phyloP scores from a whole-genome alignment of 202 grass and related monocot genomes.

The Sporobolus alterniflorus region DNA sequence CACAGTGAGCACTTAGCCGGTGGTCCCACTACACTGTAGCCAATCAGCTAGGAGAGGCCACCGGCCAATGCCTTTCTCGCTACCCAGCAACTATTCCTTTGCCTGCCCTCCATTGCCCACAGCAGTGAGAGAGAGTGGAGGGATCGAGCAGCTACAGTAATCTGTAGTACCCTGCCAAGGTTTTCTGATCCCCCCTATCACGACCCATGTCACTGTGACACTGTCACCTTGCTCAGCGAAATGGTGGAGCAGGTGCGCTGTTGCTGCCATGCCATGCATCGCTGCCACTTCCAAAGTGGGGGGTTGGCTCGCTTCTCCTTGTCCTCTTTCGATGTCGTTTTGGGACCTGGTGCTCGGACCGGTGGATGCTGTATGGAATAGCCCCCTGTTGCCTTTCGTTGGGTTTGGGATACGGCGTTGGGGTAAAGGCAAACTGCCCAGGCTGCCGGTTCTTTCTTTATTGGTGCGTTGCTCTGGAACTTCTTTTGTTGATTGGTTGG shows the following conservation, averaged over 20 bases:
- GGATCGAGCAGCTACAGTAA: neutral
- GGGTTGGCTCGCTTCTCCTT: neutral
- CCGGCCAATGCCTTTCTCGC: slow-evolving; percentile 20
- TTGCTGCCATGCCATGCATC: neutral
- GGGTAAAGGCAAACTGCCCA: neutral
- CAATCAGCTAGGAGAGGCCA: neutral
- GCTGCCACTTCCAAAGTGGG: slow-evolving; percentile 16
- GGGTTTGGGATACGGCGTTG: neutral
- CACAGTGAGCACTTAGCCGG: neutral
- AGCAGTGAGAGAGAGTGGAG: neutral
- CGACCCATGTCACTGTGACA: slow-evolving; percentile 59
- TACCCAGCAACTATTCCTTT: slow-evolving; percentile 27
- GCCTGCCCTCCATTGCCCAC: slow-evolving; percentile 21
- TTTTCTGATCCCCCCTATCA: slow-evolving; percentile 10
- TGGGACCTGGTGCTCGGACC: neutral
- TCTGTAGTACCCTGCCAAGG: neutral
- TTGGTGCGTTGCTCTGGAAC: neutral
- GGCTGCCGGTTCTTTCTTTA: slow-evolving; percentile 30
- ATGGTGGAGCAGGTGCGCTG: neutral
- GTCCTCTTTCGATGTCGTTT: neutral
- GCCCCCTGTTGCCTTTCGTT: neutral
- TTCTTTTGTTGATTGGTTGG: slow-evolving; percentile 13
- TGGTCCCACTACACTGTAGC: neutral
- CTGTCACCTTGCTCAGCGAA: slow-evolving; percentile 31
- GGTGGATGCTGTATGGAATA: neutral